Evolutionary conservation across 108 stramenopile species (phyloP).

Genomic region (Stephanodiscus minutulus): DNA sequence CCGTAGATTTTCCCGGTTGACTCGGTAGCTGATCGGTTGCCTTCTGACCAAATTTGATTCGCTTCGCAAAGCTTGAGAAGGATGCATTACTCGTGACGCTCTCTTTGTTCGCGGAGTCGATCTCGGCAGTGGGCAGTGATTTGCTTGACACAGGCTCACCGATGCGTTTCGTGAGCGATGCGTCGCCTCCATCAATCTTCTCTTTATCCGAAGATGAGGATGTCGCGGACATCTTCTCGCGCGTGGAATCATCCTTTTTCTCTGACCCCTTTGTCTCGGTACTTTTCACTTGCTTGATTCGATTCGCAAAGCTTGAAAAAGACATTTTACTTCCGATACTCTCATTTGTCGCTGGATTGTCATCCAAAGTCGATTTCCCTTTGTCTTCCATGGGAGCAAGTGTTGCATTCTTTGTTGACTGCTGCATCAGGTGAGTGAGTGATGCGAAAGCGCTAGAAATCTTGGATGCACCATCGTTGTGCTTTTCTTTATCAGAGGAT

Average conservation of each 20-base stretch:
- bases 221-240: neutral
- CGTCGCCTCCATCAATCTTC: neutral
- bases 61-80: constrained; percentile 27
- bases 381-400: neutral
- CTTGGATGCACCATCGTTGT: constrained; percentile 3
- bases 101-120: neutral
- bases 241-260: neutral
- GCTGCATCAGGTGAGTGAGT: constrained; percentile 19
- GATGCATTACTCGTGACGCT: constrained; percentile 6
- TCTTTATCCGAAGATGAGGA: neutral
- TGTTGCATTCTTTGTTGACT: constrained; percentile 1
- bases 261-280: neutral
- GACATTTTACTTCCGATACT: constrained; percentile 10
- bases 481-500: constrained; percentile 9
- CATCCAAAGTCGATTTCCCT: constrained; percentile 2
- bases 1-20: neutral
- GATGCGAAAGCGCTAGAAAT: constrained; percentile 15
- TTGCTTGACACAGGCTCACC: neutral
- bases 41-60: constrained; percentile 17
- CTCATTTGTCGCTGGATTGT: constrained; percentile 4
- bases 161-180: neutral
- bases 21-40: neutral
- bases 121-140: neutral
- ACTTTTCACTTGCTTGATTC: constrained; percentile 4
- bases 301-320: constrained; percentile 16